Conservation (phyloP, 2,329 filamentous ascomycete species). For the Pseudogymnoascus sp. region DNA sequence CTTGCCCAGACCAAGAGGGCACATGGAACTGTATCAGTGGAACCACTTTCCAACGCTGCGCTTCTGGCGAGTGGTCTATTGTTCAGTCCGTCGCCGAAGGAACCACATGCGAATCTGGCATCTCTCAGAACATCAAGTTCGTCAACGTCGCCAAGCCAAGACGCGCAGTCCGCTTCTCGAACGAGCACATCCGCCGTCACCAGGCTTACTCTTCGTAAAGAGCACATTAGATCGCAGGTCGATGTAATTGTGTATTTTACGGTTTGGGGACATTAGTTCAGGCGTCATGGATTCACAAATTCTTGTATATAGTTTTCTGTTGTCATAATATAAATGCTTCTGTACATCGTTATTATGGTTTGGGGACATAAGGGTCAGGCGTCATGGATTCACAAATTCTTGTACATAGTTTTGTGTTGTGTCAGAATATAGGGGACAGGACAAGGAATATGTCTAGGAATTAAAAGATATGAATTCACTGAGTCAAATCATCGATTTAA, state of each 20-base stretch:
- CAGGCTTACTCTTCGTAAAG: background rate
- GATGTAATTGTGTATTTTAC: conserved; percentile 4
- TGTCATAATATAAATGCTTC: too few relatives aligned
- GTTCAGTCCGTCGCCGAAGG: conserved; percentile 37
- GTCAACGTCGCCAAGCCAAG: conserved; percentile 21
- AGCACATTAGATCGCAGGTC: conserved; percentile 3
- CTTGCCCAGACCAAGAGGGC: conserved; percentile 41
- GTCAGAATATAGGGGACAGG: conserved; percentile 3
- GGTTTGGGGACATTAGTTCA: background rate
- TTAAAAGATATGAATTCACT: conserved; percentile 6
- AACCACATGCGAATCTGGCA: conserved; percentile 37
- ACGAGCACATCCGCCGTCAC: conserved; percentile 23
- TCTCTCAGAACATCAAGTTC: conserved; percentile 34
- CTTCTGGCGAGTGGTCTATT: conserved; percentile 42
- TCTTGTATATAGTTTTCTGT: too few relatives aligned
- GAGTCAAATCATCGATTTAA: background rate
- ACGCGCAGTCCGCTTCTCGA: conserved; percentile 23
- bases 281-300: conserved; percentile 6
- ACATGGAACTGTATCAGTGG: conserved; percentile 46
- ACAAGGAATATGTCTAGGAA: background rate
- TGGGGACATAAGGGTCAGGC: background rate
- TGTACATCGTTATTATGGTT: too few relatives aligned
- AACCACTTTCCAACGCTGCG: conserved; percentile 46
- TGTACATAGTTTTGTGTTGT: conserved; percentile 5
- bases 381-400: conserved; percentile 7